Evolutionary conservation across 768 basidiomycete species (phyloP), one percentile per base, ranked within the genome.

Genomic region (Lactifluus subvellereus): DNA sequence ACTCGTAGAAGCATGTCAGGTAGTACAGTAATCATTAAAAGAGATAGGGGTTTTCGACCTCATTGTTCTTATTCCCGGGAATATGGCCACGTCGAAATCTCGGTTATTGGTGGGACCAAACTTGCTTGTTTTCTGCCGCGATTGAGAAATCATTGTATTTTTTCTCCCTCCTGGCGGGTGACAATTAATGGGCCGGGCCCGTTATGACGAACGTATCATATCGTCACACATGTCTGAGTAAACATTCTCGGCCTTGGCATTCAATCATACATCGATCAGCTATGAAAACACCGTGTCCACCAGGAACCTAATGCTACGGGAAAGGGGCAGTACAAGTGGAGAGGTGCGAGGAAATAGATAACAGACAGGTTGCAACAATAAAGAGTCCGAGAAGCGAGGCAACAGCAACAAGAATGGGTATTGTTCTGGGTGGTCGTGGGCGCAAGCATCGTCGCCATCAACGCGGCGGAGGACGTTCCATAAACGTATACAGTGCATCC

Each of bases 341-440:
- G 59, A 22, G 63, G 63, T 59, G 58, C 53, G 35, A 55, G 62
- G 47, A 50, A 64, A 64, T 60, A 60, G 59, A 64, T 60, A 60
- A 53, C 40, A 58, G 58, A 60, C 62, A 64, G 49, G 10, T 54
- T 64, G 59, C 65, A 56, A 56, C 64, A 57, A 66, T 54, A 67
- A 66, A 57, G 47, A 60, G 66, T 67, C 65, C 65, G 54, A 53
- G 57, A 47, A 67, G 69, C 73, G 69, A 61, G 70, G 71, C 67
- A 70, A 72, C 68, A 66, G 68, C 73, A 66, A 72, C 71, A 69
- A 75, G 66, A 71, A 64, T 54, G 76, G 72, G 70, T 70, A 63
- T 73, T 68, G 69, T 71, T 70, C 69, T 77, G 68, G 55, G 65
- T 65, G 75, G 70, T 70, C 72, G 76, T 65, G 69, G 61, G 68